Percentiles rank a stretch among this genome's conserved stretches.
Evolutionary conservation across 164 flowering plant species (phyloP).

Genomic region (Magnolia officinalis): DNA sequence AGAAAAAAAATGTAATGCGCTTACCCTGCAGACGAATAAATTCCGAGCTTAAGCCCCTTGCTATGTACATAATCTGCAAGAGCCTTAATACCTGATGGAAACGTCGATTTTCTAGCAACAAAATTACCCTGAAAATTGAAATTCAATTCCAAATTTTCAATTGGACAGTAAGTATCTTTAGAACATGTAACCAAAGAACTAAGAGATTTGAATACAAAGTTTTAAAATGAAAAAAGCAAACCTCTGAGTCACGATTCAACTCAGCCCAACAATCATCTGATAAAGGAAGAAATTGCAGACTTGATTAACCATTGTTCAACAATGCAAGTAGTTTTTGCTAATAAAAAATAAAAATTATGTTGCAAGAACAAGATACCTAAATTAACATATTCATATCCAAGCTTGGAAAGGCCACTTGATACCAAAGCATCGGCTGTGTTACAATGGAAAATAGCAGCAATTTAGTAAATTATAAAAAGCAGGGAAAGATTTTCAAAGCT

Average conservation of each 20-base stretch:
- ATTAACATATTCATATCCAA: slow-evolving; percentile 9
- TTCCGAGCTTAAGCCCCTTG: slow-evolving; percentile 65
- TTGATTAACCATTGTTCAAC: background rate
- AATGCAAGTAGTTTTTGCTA: background rate
- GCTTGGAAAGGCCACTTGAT: slow-evolving; percentile 8
- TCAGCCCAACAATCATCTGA: slow-evolving; percentile 17
- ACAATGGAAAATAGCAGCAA: background rate
- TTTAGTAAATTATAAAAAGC: background rate
- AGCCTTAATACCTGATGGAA: slow-evolving; percentile 66
- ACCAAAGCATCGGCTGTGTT: slow-evolving; percentile 10
- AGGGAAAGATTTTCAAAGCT: too few relatives aligned
- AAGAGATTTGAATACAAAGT: background rate
- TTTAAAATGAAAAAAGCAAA: background rate
- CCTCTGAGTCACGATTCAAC: background rate
- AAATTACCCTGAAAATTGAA: slow-evolving; percentile 42
- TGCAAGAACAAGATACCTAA: background rate
- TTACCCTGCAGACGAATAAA: slow-evolving; percentile 67
- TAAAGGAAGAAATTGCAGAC: background rate
- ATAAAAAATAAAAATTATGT: background rate
- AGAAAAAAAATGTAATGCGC: background rate
- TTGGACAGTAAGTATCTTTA: background rate
- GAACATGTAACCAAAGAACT: background rate
- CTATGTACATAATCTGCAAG: slow-evolving; percentile 65
- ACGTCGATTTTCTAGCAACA: slow-evolving; percentile 43
- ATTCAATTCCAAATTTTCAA: background rate